Evolutionary conservation across 1,139 yeast species (phyloP), one percentile per base, ranked within the genome.

Genomic region (Insectozyma bohioensis): DNA sequence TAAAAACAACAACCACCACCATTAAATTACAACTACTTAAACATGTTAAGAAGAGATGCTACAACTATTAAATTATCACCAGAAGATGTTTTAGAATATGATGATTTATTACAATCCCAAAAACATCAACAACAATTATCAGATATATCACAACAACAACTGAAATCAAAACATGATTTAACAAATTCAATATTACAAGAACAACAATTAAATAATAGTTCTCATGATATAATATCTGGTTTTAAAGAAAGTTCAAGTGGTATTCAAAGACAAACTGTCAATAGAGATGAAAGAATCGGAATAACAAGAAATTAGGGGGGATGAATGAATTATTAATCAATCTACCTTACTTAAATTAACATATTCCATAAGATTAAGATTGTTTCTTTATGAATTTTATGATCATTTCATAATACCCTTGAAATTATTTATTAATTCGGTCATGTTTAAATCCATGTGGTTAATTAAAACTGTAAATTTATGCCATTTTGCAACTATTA

Each of bases 1-100:
- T n/a, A n/a, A n/a, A n/a, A n/a, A n/a, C n/a, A n/a, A n/a, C n/a
- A n/a, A n/a, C n/a, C n/a, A n/a, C n/a, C n/a, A n/a, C 13, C 20
- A 16, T 8, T 5, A 25, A 17, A 6, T 8, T 9, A 9, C 13
- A 28, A 8, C 7, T 18, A 18, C 20, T 7, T 18, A 7, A 15
- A 8, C 13, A 80, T 80, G 86, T 61, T 81, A 34, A 59, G 85
- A 53, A 61, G 85, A 40, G 80, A 73, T 5, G 81, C 86, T 2
- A 80, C 87, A 0, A 67, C 78, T 1, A 80, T 80, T 35, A 69
- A 68, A 41, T 68, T 81, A 33, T 78, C 84, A 0, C 82, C 83
- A 1, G 85, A 79, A 41, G 87, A 80, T 42, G 69, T 81, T 2
- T 60, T 74, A 40, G 80, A 71, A 34, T 80, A 76, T 43, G 86